Evolutionary conservation across 495 filamentous ascomycete genomes (phyloP), one percentile per base, ranked within the genome.

Genomic region (Aspergillus sclerotiicarbonarius): DNA sequence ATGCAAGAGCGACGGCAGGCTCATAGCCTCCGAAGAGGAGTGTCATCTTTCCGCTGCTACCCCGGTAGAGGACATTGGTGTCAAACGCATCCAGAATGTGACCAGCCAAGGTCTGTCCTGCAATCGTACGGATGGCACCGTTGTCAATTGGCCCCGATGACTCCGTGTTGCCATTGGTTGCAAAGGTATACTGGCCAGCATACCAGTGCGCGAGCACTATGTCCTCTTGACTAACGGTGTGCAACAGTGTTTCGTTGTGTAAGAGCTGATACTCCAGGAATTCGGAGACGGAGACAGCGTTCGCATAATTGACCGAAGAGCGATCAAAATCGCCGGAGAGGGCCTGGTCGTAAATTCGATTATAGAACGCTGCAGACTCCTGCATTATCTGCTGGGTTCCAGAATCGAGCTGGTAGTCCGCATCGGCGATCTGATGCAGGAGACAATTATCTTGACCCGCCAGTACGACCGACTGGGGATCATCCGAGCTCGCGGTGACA

Each of bases 1-100:
- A 89, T 66, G 91, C 88, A 70, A 93, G 88, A 8, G 87, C 84
- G 47, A 89, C 74, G 67, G 90, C 88, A 59, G 87, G 82, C 33
- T 82, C 87, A 60, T 88, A 87, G 30, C 81, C 77, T 49, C 90
- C 90, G 70, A 92, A 87, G 51, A 88, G 71, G 63, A 92, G 70
- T 19, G 74, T 80, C 71, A 91, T 70, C 59, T 83, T 86, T 46
- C 78, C 70, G 44, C 68, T 55, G 8, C 56, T 64, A 32, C 77
- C 77, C 8, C 66, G 66, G 12, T 59, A 57, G 6, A 71, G 57
- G 55, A 85, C 72, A 54, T 84, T 83, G 7, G 66, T 71, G 49
- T 75, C 68, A 56, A 93, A 78, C 49, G 78, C 73, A 21, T 83
- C 77, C 13, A 80, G 47, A 62, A 87, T 82, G 54, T 88, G 80